Percentiles rank a stretch among this genome's conserved stretches.
phyloP scores from a whole-genome alignment of 495 filamentous ascomycete genomes.

The Thermochaetoides thermophila region DNA sequence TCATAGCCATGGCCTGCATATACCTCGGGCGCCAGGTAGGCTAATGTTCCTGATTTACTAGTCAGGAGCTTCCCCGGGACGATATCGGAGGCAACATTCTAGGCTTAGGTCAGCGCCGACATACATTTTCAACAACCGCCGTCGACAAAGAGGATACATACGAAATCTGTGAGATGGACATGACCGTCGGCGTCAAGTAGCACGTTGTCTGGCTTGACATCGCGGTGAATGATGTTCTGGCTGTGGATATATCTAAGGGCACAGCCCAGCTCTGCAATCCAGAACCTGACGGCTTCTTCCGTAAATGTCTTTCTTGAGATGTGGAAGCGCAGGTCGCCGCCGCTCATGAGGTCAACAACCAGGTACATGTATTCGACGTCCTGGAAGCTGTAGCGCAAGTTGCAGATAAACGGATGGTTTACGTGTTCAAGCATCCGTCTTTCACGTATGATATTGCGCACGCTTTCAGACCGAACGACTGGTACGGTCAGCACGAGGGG shows the following conservation, averaged over 20 bases:
- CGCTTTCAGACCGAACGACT: slow-evolving; percentile 96
- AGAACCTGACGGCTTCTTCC: slow-evolving; percentile 91
- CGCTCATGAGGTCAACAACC: slow-evolving; percentile 96
- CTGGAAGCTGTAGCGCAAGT: slow-evolving; percentile 96
- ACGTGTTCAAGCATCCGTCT: slow-evolving; percentile 94
- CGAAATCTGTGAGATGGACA: slow-evolving; percentile 95
- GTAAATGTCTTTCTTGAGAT: slow-evolving; percentile 97
- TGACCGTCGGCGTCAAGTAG: slow-evolving; percentile 87
- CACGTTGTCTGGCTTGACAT: slow-evolving; percentile 96
- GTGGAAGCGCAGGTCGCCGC: slow-evolving; percentile 92
- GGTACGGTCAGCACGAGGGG: slow-evolving; percentile 4
- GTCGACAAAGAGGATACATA: no score
- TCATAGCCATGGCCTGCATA: slow-evolving; percentile 79
- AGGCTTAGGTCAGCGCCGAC: slow-evolving; percentile 12
- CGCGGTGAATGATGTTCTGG: slow-evolving; percentile 88
- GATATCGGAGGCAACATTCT: slow-evolving; percentile 97
- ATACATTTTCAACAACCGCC: no score
- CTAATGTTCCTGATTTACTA: slow-evolving; percentile 92
- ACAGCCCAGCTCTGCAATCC: slow-evolving; percentile 89
- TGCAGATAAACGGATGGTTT: slow-evolving; percentile 96
- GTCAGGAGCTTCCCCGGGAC: slow-evolving; percentile 66
- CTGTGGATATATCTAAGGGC: slow-evolving; percentile 82
- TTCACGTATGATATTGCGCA: slow-evolving; percentile 94
- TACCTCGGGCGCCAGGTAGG: slow-evolving; percentile 92
- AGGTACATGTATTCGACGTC: slow-evolving; percentile 98